Percentiles rank a stretch among this genome's conserved stretches.
These are phyloP conservation scores for Pisolithus marmoratus DNA, from an alignment of 768 basidiomycete genomes.

Conservation along the genomic window DNA sequence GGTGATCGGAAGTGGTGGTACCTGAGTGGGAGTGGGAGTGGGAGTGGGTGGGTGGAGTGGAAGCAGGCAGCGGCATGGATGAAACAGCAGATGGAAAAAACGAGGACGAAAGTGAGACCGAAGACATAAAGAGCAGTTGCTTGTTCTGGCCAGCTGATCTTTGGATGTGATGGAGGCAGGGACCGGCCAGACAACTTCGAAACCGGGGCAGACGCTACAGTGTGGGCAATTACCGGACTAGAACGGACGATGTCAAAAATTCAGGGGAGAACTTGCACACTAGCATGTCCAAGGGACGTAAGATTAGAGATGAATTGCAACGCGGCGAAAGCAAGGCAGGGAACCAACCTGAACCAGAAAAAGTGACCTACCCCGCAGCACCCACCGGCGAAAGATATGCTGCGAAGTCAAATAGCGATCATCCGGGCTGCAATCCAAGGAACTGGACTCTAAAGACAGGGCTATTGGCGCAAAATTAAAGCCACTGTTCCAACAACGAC, in stretches of 20 bases:
- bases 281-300: conserved; percentile 14
- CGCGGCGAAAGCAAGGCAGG: conserved; percentile 20
- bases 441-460: too few relatives aligned
- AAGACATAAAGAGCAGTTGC: conserved; percentile 35
- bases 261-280: conserved; percentile 3
- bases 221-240: conserved; percentile 27
- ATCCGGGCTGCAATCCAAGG: conserved; percentile 6
- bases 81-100: conserved; percentile 39
- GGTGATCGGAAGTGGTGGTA: conserved; percentile 39
- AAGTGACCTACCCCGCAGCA: conserved; percentile 24
- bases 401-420: conserved; percentile 22
- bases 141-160: conserved; percentile 28
- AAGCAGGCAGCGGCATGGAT: conserved; percentile 35
- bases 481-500: too few relatives aligned
- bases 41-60: conserved; percentile 23
- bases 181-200: conserved; percentile 14
- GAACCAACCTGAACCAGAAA: conserved; percentile 7
- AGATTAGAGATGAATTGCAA: conserved; percentile 13
- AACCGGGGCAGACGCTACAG: conserved; percentile 23
- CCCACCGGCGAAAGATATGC: conserved; percentile 8
- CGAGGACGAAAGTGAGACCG: conserved; percentile 39
- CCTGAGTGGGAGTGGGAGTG: conserved; percentile 36
- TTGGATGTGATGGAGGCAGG: conserved; percentile 15
- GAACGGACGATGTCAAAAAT: conserved; percentile 6
- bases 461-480: too few relatives aligned